Evolutionary conservation across 345 rosid genomes (phyloP).

Genomic region (Microthlaspi erraticum): DNA sequence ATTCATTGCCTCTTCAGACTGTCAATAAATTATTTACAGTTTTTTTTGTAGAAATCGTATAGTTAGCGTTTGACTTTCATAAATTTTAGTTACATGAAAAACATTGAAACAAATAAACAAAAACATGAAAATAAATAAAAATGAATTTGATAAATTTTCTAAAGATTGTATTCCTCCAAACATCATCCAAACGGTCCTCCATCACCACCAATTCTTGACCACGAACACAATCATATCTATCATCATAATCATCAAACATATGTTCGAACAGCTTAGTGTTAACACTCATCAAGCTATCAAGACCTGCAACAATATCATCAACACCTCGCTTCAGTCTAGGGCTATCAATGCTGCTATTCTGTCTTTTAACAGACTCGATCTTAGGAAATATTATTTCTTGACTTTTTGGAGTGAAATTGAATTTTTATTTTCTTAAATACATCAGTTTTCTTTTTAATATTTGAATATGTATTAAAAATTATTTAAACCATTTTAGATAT

Average conservation of each 20-base stretch:
- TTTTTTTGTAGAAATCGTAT: not conserved
- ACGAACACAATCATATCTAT: not conserved
- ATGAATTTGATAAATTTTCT: not conserved
- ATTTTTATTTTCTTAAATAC: too few species aligned
- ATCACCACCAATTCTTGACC: conserved; percentile 1
- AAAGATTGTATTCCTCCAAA: conserved; percentile 36
- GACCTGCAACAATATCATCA: conserved; percentile 49
- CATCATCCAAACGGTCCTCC: conserved; percentile 49
- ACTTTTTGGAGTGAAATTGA: too few species aligned
- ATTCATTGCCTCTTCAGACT: too few species aligned
- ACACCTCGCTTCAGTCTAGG: conserved; percentile 45
- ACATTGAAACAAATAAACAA: not conserved
- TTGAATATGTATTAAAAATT: too few species aligned
- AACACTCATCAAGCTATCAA: conserved; percentile 50
- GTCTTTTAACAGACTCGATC: conserved; percentile 36
- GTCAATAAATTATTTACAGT: too few species aligned
- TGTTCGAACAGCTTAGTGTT: conserved; percentile 40
- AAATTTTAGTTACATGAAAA: not conserved
- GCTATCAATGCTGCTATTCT: conserved; percentile 40
- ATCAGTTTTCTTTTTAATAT: too few species aligned
- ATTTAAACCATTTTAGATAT: too few species aligned
- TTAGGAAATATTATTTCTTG: too few species aligned
- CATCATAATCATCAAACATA: conserved; percentile 22
- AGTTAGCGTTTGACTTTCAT: conserved; percentile 4
- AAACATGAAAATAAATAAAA: conserved; percentile 26